These are phyloP conservation scores for Mortierella hygrophila DNA, from an alignment of 192 early-diverging fungal species.

Conservation along the genomic window DNA sequence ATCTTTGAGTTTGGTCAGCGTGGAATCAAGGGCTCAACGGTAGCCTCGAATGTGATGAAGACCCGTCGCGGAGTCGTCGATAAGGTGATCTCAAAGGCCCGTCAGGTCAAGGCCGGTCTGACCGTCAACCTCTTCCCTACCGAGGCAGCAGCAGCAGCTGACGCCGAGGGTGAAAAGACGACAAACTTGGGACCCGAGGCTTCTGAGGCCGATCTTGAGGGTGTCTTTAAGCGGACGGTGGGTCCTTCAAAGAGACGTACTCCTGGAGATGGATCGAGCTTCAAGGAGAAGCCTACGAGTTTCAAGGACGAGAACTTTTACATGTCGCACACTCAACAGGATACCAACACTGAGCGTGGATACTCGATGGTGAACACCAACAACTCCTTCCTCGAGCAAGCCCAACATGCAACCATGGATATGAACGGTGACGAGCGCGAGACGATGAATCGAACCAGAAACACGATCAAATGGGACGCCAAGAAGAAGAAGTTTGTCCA, in stretches of 20 bases:
- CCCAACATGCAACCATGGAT: slow-evolving; percentile 79
- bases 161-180: neutral
- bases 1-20: slow-evolving; percentile 95
- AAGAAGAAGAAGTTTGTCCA: slow-evolving; percentile 94
- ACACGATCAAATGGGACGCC: slow-evolving; percentile 89
- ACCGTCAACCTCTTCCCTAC: slow-evolving; percentile 52
- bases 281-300: slow-evolving; percentile 54
- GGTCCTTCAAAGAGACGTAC: slow-evolving; percentile 31
- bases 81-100: slow-evolving; percentile 58
- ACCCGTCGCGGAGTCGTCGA: slow-evolving; percentile 66
- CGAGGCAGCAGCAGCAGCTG: neutral
- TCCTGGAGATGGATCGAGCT: neutral
- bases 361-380: slow-evolving; percentile 73
- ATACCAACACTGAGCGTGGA: slow-evolving; percentile 92
- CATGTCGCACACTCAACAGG: slow-evolving; percentile 86
- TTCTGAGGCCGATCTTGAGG: slow-evolving; percentile 46
- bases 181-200: slow-evolving; percentile 39
- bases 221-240: slow-evolving; percentile 43
- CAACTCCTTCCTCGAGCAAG: slow-evolving; percentile 86
- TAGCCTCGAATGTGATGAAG: slow-evolving; percentile 77
- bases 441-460: slow-evolving; percentile 68
- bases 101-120: slow-evolving; percentile 50
- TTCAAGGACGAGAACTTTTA: slow-evolving; percentile 90
- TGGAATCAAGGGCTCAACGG: slow-evolving; percentile 81
- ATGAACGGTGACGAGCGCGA: slow-evolving; percentile 87